Base-by-base conservation (phyloP, 2,329 filamentous ascomycete genomes). In the Lasiodiplodia theobromae region DNA sequence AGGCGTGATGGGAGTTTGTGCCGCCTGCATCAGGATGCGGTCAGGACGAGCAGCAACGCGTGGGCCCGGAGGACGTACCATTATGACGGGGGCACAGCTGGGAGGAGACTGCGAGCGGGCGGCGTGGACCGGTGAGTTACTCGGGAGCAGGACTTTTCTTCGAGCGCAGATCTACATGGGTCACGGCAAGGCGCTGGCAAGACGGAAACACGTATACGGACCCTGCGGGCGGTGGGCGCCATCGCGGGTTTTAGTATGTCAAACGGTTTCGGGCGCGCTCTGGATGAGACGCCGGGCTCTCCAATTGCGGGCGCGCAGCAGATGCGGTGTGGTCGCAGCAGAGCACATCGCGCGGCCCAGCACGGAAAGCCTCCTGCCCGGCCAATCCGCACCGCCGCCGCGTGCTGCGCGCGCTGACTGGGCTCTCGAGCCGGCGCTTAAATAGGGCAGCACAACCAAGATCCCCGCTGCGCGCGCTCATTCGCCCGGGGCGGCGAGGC, bases 1-100 rank as follows among this genome's bases (percentile, higher is more conserved):
- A 69, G 82, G 80, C 70, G 80, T 81, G 58, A 79, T 78, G 66
- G 81, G 81, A 66, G 65, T 67, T 51, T 58, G 54, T 21, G 56
- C 65, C 65, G 58, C 65, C 65, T 67, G 65, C 65, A 60, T 51
- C 21, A 23, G 47, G 53, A 40, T 14, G 31, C 21, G 37, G 38
- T 68, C 25, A 68, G 66, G 23, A 18, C 18, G 16, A 31, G 44
- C 37, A 23, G 25, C 7, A 11, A 44, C 23, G 31, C 28, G 31
- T 5, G 44, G 31, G 34, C 8, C n/a, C 31, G 21, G 56, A 25
- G 21, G 66, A 69, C 76, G 72, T 76, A 80, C 78, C 78, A 80
- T 63, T 57, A 57, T 47, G 57, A 40, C 51, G 57, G 47, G 31
- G 60, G 49, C 31, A 21, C 44, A 31, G 14, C 25, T 49, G 31